A percentile compares a stretch with the other conserved stretches of the same genome.
phyloP scores from a whole-genome alignment of 192 early-diverging fungal species.

The Chytriomyces sp. region DNA sequence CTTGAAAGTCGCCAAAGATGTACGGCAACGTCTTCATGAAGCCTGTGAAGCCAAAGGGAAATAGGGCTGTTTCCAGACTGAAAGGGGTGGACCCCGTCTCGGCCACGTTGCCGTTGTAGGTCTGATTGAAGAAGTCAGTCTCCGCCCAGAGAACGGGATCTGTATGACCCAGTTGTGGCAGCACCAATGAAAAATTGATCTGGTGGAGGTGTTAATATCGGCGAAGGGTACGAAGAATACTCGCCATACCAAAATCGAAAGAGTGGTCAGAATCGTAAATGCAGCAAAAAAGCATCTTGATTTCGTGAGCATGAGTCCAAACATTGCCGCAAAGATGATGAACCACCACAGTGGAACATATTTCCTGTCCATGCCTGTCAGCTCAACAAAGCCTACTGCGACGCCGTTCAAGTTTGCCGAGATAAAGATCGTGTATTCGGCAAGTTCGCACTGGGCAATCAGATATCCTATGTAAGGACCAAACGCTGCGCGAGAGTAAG shows the following conservation, averaged over 20 bases:
- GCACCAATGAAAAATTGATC: background rate
- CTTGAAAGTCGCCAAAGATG: background rate
- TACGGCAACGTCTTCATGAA: constrained; percentile 9
- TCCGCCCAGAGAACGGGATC: background rate
- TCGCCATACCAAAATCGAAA: background rate
- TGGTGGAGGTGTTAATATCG: background rate
- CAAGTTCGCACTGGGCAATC: constrained; percentile 19
- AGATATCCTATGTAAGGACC: constrained; percentile 32
- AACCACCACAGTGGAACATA: constrained; percentile 13
- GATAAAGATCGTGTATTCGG: constrained; percentile 23
- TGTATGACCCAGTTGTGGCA: background rate
- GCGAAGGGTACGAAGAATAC: background rate
- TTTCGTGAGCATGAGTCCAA: background rate
- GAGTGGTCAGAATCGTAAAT: background rate
- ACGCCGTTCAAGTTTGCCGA: constrained; percentile 6
- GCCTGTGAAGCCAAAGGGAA: constrained; percentile 11
- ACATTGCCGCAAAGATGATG: background rate
- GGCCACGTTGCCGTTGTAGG: background rate
- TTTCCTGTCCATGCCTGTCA: background rate
- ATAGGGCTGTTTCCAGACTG: background rate
- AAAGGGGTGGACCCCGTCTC: background rate
- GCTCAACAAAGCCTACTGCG: background rate
- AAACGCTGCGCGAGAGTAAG: constrained; percentile 24
- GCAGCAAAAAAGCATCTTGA: background rate
- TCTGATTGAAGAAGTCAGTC: constrained; percentile 4